These are phyloP conservation scores for Lathyrus aphaca DNA, from an alignment of 306 rosid species.

Conservation along the genomic window DNA sequence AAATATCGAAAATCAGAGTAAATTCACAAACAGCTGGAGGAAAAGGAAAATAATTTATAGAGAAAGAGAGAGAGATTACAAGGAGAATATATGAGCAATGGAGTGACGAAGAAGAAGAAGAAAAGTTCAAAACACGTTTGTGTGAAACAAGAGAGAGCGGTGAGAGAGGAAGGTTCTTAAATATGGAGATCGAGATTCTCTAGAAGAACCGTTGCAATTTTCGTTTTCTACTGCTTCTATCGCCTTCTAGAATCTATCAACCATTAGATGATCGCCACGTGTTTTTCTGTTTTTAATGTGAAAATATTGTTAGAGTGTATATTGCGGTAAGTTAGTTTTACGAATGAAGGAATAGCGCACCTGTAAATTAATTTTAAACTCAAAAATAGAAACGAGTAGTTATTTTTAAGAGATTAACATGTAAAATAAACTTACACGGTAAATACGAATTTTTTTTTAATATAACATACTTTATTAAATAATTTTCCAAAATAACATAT, in stretches of 20 bases:
- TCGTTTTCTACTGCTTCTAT: slow-evolving; percentile 27
- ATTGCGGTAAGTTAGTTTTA: too few species aligned
- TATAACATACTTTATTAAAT: too few species aligned
- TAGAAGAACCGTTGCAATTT: slow-evolving; percentile 18
- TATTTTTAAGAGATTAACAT: too few species aligned
- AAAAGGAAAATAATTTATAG: background rate
- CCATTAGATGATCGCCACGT: slow-evolving; percentile 38
- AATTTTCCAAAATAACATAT: too few species aligned
- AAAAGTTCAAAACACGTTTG: background rate
- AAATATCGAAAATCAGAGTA: background rate
- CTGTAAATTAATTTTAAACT: too few species aligned
- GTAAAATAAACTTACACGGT: too few species aligned
- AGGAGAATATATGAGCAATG: background rate
- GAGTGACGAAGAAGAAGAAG: background rate
- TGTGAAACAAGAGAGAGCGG: background rate
- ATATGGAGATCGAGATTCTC: slow-evolving; percentile 38
- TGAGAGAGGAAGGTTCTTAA: background rate
- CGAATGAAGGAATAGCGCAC: too few species aligned
- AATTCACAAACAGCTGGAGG: background rate
- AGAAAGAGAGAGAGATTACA: slow-evolving; percentile 19
- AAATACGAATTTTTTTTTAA: too few species aligned
- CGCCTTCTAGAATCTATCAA: slow-evolving; percentile 64
- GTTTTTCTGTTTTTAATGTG: background rate
- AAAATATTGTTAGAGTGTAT: too few species aligned
- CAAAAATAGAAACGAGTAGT: too few species aligned